phyloP scores from a whole-genome alignment of 306 rosid species.

The Lagenaria siceraria region DNA sequence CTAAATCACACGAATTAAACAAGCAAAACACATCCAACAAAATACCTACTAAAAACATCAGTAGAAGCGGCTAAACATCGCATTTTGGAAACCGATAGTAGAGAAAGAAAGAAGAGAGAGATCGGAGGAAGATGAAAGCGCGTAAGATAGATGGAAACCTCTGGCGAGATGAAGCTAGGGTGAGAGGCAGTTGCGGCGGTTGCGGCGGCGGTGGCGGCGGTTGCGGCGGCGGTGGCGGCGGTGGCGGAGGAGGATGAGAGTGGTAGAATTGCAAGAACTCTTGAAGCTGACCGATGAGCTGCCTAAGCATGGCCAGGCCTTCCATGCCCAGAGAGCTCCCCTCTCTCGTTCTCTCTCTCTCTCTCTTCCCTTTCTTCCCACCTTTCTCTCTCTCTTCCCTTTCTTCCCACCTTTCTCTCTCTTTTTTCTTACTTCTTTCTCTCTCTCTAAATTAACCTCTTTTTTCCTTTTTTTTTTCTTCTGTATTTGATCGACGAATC shows the following conservation, averaged over 20 bases:
- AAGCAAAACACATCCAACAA: neutral
- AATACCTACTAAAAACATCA: neutral
- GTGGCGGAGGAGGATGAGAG: conserved; percentile 17
- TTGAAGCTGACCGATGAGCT: conserved; percentile 76
- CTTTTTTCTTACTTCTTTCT: neutral
- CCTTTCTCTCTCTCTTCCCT: neutral
- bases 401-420: neutral
- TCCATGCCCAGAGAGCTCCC: conserved; percentile 38
- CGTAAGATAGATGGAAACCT: conserved; percentile 25
- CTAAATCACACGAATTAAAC: neutral
- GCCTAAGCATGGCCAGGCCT: conserved; percentile 74
- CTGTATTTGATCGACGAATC: conserved; percentile 7
- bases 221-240: conserved; percentile 2
- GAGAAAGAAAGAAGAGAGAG: conserved; percentile 16
- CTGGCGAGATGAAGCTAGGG: conserved; percentile 21
- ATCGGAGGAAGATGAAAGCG: conserved; percentile 10
- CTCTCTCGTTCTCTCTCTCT: neutral
- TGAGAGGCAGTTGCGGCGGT: conserved; percentile 18
- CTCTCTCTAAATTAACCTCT: neutral
- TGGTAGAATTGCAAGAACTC: conserved; percentile 38
- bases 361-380: neutral
- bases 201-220: conserved; percentile 10
- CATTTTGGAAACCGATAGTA: neutral
- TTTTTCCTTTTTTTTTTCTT: neutral
- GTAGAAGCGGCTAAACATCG: neutral